Base-by-base conservation (phyloP, 1,139 yeast genomes). In the Hyphopichia khmerensis region DNA sequence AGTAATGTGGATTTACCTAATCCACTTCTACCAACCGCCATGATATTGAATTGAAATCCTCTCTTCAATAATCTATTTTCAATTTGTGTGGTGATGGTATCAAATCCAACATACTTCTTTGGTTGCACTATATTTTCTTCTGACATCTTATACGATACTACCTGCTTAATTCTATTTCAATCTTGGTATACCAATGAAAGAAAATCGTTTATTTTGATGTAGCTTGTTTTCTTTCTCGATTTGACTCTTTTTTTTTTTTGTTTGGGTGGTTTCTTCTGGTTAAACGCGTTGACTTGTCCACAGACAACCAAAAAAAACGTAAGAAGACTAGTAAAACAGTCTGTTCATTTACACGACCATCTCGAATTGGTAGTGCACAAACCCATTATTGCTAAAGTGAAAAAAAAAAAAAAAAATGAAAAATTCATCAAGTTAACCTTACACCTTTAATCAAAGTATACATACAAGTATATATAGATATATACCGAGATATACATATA, bases 11-110 rank as follows among this genome's bases (percentile, higher is more conserved):
- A 82, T 67, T 93, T 93, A 44, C 99, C 99, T 53, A 93, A 78
- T 2, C 99, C 99, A 18, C 96, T 87, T 62, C 88, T 86, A 44
- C 95, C 99, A 36, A 93, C 98, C 42, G 87, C 87, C 95, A 93
- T 90, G 46, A 93, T 70, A 60, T 93, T 93, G 69, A 93, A 87
- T 62, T 89, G 95, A 68, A 93, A 93, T 10, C 99, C 99, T 56
- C 95, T 80, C 63, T 89, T 91, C 65, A 93, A 76, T 55, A 93
- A 75, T 53, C 97, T 82, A 64, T 87, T 89, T 66, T 93, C 97
- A 60, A 93, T 93, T 69, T 93, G 99, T 35, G 87, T 80, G 43
- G 99, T 93, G 67, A 93, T 91, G 52, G 97, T 86, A 67, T 93
- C 98, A 62, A 93, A 93, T 40, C 99, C 99, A 50, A 91, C 98